phyloP scores from a whole-genome alignment of 768 basidiomycete genomes.

The Ephemerocybe angulata region DNA sequence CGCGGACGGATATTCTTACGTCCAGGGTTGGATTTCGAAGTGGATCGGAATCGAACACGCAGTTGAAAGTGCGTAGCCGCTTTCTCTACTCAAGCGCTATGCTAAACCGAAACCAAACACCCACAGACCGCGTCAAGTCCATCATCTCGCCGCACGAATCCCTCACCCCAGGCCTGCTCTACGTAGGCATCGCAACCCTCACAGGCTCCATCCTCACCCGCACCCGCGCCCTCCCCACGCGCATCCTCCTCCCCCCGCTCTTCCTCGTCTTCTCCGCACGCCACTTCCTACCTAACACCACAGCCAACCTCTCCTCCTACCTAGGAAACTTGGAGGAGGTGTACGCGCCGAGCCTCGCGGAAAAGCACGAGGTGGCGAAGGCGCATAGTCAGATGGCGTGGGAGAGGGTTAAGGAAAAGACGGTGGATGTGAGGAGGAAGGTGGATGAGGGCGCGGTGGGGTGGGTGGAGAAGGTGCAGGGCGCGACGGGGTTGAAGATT shows the following conservation, averaged over 20 bases:
- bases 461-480: constrained; percentile 56
- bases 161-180: constrained; percentile 85
- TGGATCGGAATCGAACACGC: constrained; percentile 87
- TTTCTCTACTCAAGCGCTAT: background rate
- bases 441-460: constrained; percentile 42
- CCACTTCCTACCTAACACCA: constrained; percentile 86
- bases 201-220: constrained; percentile 85
- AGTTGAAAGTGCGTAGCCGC: constrained; percentile 69
- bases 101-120: background rate
- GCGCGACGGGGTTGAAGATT: constrained; percentile 70
- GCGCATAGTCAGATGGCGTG: constrained; percentile 59
- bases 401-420: constrained; percentile 52
- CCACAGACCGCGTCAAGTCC: constrained; percentile 73
- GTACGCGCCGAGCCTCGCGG: constrained; percentile 65
- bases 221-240: constrained; percentile 64
- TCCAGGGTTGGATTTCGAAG: constrained; percentile 68
- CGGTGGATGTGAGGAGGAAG: constrained; percentile 42
- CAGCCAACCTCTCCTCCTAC: constrained; percentile 64
- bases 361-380: constrained; percentile 62
- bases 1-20: constrained; percentile 53
- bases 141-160: constrained; percentile 78
- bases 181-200: constrained; percentile 84
- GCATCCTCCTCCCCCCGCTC: constrained; percentile 72
- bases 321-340: constrained; percentile 64
- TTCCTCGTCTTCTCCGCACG: constrained; percentile 66